Evolutionary conservation across 2,329 filamentous ascomycete species (phyloP).

Genomic region (Dothideomycetes sp.): DNA sequence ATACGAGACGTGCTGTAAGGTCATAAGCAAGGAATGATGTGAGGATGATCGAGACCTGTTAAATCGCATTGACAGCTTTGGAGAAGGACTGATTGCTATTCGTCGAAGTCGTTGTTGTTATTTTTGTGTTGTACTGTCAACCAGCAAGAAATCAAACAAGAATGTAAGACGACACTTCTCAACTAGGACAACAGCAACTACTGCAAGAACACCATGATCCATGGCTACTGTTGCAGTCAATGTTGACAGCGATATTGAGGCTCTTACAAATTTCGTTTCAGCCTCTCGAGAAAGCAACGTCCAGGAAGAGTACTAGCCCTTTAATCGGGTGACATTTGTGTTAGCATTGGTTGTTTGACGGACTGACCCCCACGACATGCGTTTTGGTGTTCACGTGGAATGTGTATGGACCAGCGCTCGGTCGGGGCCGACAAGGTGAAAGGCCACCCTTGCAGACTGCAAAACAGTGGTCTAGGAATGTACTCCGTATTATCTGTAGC

Average conservation of each 20-base stretch:
- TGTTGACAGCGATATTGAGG: no score
- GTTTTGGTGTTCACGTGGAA: constrained; percentile 11
- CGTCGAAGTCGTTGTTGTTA: neutral
- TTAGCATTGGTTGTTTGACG: no score
- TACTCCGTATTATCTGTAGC: no score
- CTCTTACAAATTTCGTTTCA: no score
- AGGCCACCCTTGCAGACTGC: constrained; percentile 8
- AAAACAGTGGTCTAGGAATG: no score
- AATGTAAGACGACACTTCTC: constrained; percentile 12
- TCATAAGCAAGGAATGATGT: constrained; percentile 9
- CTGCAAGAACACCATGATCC: no score
- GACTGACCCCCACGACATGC: neutral
- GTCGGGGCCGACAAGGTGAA: neutral
- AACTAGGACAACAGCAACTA: no score
- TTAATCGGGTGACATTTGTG: no score
- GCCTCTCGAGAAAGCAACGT: no score
- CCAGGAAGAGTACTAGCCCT: no score
- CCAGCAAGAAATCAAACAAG: constrained; percentile 2
- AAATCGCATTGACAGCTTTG: constrained; percentile 3
- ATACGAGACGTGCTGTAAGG: neutral
- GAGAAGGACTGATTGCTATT: neutral
- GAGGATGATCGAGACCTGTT: constrained; percentile 3
- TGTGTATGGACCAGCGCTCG: constrained; percentile 11
- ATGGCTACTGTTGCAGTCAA: no score
- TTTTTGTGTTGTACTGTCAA: constrained; percentile 1